These are phyloP conservation scores for Euptelea pleiosperma DNA, from an alignment of 164 flowering plant species.

Conservation along the genomic window DNA sequence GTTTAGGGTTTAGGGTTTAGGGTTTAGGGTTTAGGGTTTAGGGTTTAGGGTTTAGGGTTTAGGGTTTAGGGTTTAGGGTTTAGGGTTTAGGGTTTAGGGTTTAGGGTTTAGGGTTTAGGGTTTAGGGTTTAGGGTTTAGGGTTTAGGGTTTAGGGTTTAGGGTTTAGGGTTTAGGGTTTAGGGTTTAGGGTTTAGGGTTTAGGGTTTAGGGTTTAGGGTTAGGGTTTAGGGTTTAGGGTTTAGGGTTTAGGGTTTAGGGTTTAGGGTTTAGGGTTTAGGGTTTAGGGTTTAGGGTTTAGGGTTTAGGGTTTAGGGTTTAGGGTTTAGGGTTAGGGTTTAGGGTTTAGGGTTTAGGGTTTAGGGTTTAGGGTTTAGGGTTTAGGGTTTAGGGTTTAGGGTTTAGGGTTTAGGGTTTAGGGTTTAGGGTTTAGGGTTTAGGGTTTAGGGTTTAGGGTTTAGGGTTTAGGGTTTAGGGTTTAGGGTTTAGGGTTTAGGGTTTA, in stretches of 20 bases:
- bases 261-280: constrained; percentile 2
- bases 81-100: constrained; percentile 9
- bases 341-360: constrained; percentile 2
- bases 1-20: constrained; percentile 5
- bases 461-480: constrained; percentile 1
- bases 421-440: constrained; percentile 2
- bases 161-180: neutral
- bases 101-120: constrained; percentile 3
- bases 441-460: constrained; percentile 5
- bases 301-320: constrained; percentile 1
- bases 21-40: constrained; percentile 4
- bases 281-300: constrained; percentile 1
- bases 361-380: constrained; percentile 2
- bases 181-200: constrained; percentile 2
- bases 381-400: neutral
- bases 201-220: neutral
- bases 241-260: constrained; percentile 4
- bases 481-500: neutral
- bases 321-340: constrained; percentile 2
- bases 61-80: constrained; percentile 8
- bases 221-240: neutral
- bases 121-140: neutral
- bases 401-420: neutral
- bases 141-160: neutral
- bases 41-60: neutral